Conservation (phyloP, 177 flowering plant species). For the Vitis hybrid region DNA sequence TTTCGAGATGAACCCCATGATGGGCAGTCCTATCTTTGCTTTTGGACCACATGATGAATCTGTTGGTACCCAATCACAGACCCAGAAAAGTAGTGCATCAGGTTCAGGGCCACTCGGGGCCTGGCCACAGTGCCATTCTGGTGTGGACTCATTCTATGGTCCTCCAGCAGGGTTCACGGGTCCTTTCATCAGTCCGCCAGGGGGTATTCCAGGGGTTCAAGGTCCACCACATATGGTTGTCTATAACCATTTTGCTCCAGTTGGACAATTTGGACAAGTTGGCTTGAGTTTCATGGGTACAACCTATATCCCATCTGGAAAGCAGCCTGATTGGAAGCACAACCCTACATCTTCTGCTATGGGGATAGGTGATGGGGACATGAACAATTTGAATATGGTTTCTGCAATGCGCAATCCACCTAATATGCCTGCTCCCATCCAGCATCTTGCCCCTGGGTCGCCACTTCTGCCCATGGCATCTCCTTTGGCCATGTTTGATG, state of each 20-base stretch:
- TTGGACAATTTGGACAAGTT: slow-evolving; percentile 91
- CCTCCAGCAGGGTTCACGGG: slow-evolving; percentile 86
- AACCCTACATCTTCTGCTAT: slow-evolving; percentile 55
- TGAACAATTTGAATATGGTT: slow-evolving; percentile 49
- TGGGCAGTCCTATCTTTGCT: slow-evolving; percentile 80
- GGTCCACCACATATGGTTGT: slow-evolving; percentile 96
- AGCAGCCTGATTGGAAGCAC: slow-evolving; percentile 96
- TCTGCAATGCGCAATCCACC: slow-evolving; percentile 53
- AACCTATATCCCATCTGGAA: slow-evolving; percentile 86
- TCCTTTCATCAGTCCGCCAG: slow-evolving; percentile 79
- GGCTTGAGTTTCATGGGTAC: slow-evolving; percentile 97
- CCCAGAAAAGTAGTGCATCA: slow-evolving; percentile 53
- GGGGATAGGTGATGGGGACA: slow-evolving; percentile 57
- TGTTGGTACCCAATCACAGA: slow-evolving; percentile 50
- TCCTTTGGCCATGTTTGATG: slow-evolving; percentile 85
- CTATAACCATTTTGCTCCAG: slow-evolving; percentile 94
- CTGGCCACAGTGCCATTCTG: slow-evolving; percentile 85
- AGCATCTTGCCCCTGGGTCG: slow-evolving; percentile 82
- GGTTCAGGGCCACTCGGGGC: slow-evolving; percentile 56
- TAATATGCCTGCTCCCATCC: slow-evolving; percentile 57
- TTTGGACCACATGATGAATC: slow-evolving; percentile 89
- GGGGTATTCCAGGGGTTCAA: slow-evolving; percentile 83
- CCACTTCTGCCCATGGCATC: slow-evolving; percentile 74
- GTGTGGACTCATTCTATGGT: slow-evolving; percentile 86
- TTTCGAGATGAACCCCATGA: slow-evolving; percentile 86